phyloP scores from a whole-genome alignment of 768 basidiomycete genomes.

The Pisolithus marmoratus region DNA sequence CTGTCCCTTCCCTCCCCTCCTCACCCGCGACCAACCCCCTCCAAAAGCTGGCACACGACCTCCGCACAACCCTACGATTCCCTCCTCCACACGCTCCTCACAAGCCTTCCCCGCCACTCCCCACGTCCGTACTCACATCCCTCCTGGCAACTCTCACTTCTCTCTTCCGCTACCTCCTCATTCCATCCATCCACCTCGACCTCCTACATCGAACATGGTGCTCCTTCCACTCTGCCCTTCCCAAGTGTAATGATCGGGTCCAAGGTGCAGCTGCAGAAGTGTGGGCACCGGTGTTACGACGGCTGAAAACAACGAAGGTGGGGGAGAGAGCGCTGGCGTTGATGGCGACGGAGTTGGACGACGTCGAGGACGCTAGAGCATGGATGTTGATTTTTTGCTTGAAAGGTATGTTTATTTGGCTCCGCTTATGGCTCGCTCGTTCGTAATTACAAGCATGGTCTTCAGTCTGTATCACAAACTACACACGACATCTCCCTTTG shows the following conservation, averaged over 20 bases:
- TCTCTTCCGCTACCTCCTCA: conserved; percentile 67
- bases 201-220: conserved; percentile 59
- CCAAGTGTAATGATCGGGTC: conserved; percentile 62
- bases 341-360: conserved; percentile 45
- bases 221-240: conserved; percentile 42
- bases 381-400: conserved; percentile 75
- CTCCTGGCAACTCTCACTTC: conserved; percentile 64
- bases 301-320: conserved; percentile 57
- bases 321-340: conserved; percentile 52
- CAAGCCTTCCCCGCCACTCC: conserved; percentile 53
- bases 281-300: conserved; percentile 74
- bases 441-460: not conserved
- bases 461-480: conserved; percentile 78
- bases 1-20: conserved; percentile 7
- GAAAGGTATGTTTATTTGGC: conserved; percentile 49
- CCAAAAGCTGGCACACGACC: conserved; percentile 73
- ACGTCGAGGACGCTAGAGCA: conserved; percentile 58
- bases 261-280: conserved; percentile 80
- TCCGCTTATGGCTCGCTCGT: too few species aligned
- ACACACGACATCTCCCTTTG: conserved; percentile 65
- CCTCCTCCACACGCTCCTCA: conserved; percentile 50
- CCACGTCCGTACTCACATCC: conserved; percentile 52
- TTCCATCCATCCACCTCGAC: conserved; percentile 51
- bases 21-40: conserved; percentile 46
- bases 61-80: conserved; percentile 67